Conservation (phyloP, 2,329 filamentous ascomycete genomes). For the Aspergillus persii region DNA sequence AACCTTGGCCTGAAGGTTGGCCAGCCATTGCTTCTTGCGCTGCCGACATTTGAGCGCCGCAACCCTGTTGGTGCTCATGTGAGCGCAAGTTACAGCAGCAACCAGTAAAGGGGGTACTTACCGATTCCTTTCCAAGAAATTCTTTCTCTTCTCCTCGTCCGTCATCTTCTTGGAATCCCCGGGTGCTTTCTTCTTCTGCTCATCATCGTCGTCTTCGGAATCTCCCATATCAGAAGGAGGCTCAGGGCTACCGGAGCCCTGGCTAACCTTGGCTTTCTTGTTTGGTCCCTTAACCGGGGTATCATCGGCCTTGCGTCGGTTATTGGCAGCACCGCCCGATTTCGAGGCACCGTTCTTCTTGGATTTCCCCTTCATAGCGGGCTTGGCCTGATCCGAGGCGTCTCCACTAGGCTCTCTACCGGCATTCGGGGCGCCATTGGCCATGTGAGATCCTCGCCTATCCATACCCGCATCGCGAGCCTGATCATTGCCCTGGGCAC, state of each 20-base stretch:
- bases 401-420: constrained; percentile 68
- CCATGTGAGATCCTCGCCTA: constrained; percentile 37
- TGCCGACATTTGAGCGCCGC: constrained; percentile 96
- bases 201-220: constrained; percentile 53
- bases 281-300: constrained; percentile 63
- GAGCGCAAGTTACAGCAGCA: constrained; percentile 19
- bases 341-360: constrained; percentile 62
- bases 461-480: constrained; percentile 40
- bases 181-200: constrained; percentile 52
- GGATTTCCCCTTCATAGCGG: constrained; percentile 63
- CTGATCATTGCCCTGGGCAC: constrained; percentile 55
- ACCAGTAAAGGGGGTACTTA: constrained; percentile 47
- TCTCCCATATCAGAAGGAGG: constrained; percentile 47
- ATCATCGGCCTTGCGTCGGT: constrained; percentile 77
- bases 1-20: constrained; percentile 90
- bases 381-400: constrained; percentile 68
- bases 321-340: constrained; percentile 52
- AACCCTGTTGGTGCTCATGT: constrained; percentile 58
- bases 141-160: constrained; percentile 97
- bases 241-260: constrained; percentile 40
- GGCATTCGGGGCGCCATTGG: constrained; percentile 53
- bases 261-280: constrained; percentile 71
- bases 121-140: constrained; percentile 95
- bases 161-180: constrained; percentile 78
- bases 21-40: constrained; percentile 98